Base-by-base conservation (phyloP, 1,284 basidiomycete genomes). In the Omphalotus olearius region DNA sequence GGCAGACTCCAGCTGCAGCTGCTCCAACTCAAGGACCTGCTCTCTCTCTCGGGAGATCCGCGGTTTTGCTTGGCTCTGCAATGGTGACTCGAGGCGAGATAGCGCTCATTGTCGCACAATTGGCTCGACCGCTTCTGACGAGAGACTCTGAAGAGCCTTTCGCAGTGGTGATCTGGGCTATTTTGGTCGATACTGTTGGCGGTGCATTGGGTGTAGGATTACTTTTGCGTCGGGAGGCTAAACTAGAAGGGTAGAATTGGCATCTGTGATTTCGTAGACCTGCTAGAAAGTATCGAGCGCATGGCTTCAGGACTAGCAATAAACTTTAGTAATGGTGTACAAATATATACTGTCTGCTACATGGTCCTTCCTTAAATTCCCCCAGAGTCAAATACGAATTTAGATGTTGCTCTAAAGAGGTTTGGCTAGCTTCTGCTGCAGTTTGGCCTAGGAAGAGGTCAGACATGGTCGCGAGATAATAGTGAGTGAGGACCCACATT, bases 401-500 rank as follows among this genome's bases (percentile, higher is more conserved):
- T 10, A 33, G 30, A n/a, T 40, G n/a, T 37, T 36, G 6, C 3
- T 26, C 10, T 20, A 47, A 30, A 5, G 16, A 16, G 20, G 23
- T 45, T 35, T 16, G n/a, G 45, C 10, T 2, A 81, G 59, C 69
- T 81, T 83, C 66, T 76, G 62, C 66, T 81, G 74, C 47, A 85
- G 65, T 62, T 82, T 84, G 36, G 70, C 70, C 82, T 84, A 1
- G 50, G 30, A 50, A 3, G 44, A 25, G 13, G 45, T 40, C 23
- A 35, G 45, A 60, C 20, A 59, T 46, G 41, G 40, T 41, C 38
- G 25, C 13, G 1, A 13, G 7, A 17, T 38, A 17, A 37, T 33
- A 28, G 43, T 18, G 40, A 47, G 23, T 7, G 23, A n/a, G n/a
- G n/a, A 71, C 80, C 69, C 59, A 88, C 86, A 61, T 88, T 88